Percentiles rank a stretch among this genome's conserved stretches.
phyloP scores from a whole-genome alignment of 208 protist species.

The Trypanosoma lewisi region DNA sequence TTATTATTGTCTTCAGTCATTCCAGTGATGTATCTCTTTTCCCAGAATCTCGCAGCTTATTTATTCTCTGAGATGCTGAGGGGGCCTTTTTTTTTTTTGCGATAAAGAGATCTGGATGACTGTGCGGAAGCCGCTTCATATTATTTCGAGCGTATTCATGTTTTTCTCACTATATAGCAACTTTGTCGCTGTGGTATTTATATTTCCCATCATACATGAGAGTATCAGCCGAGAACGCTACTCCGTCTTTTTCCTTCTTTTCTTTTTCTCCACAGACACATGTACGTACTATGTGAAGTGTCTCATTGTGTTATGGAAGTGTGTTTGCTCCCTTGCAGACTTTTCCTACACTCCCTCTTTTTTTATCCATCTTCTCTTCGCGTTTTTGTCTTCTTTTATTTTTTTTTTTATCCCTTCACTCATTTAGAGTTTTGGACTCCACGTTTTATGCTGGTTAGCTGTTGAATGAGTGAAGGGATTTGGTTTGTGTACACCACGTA shows the following conservation, averaged over 20 bases:
- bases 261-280: background rate
- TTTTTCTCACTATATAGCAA: too few species aligned
- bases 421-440: too few species aligned
- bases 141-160: too few species aligned
- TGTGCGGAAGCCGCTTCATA: too few species aligned
- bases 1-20: too few species aligned
- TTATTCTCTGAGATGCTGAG: too few species aligned
- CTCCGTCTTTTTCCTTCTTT: background rate
- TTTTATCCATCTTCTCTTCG: constrained; percentile 6
- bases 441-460: background rate
- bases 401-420: constrained; percentile 12
- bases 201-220: too few species aligned
- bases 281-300: background rate
- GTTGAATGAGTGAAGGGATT: background rate
- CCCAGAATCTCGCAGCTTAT: too few species aligned
- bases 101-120: too few species aligned
- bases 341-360: background rate
- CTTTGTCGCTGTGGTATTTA: too few species aligned
- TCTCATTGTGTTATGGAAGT: background rate
- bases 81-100: too few species aligned
- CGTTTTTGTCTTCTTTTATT: constrained; percentile 11
- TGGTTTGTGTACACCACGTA: background rate
- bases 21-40: too few species aligned
- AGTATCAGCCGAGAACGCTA: background rate
- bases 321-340: background rate